Base-by-base conservation (phyloP, 805 yeast species). In the Pichia occidentalis region DNA sequence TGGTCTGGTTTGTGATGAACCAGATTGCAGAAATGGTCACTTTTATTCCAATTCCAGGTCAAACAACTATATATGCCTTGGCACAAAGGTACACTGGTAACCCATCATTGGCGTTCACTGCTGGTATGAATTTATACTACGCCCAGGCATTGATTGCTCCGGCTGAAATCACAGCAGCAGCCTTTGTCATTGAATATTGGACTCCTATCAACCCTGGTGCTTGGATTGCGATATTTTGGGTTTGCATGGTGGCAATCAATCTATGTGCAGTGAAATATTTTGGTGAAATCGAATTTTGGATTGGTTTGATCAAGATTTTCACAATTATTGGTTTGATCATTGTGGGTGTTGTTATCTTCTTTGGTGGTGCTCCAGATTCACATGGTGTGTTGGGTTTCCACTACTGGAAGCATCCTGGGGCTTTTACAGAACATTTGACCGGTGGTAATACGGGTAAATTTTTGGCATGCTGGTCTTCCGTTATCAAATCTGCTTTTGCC, bases 1-100 rank as follows among this genome's bases (percentile, higher is more conserved):
- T 78, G 34, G 78, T 82, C 22, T 81, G 71, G 59, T 71, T 75
- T 41, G 76, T 80, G 34, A 77, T 78, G 79, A 70, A 68, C 48
- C 65, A 74, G 27, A 58, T 79, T 36, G 84, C 82, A 38, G 85
- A 78, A 54, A 71, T 79, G 65, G 83, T 80, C 16, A 70, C 80
- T 20, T 79, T 64, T 48, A 46, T 71, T 23, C 80, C 80, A 1
- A 64, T 75, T 30, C 73, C 77, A 17, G 80, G 83, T 52, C 80
- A 70, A 37, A 45, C 55, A 3, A 53, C 61, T 7, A 27, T 49
- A 17, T 47, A 42, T 20, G 56, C 59, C 7, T 39, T 57, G 16
- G 40, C 52, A 46, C 50, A 47, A 29, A 47, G 60, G 46, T 56
- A 55, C 35, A 50, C 56, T 9, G 59, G 62, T 13, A 53, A 51